Conservation (phyloP, 108 stramenopile genomes). For the Skeletonema grethae region DNA sequence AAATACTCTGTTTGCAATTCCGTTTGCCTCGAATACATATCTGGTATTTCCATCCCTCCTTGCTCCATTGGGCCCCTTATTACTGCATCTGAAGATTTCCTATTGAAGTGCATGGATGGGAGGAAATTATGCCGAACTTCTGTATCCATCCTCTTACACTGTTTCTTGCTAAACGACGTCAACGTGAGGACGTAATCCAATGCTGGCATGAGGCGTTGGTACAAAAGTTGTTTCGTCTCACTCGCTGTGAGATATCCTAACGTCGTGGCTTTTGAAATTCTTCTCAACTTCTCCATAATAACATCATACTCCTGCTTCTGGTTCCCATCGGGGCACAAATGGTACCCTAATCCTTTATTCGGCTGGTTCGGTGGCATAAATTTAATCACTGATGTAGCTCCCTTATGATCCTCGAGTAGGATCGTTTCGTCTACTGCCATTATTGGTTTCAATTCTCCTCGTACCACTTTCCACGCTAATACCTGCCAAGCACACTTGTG, state of each 20-base stretch:
- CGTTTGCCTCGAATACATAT: not conserved
- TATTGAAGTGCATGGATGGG: not conserved
- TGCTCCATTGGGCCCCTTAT: not conserved
- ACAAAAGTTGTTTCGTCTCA: not conserved
- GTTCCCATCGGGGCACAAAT: no score
- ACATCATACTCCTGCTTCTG: not conserved
- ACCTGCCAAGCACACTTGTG: no score
- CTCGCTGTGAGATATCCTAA: not conserved
- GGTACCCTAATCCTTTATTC: no score
- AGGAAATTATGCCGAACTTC: not conserved
- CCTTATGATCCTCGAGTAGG: no score
- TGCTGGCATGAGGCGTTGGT: not conserved
- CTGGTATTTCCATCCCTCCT: not conserved
- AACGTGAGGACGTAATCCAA: not conserved
- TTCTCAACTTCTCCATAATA: not conserved
- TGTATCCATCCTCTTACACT: not conserved
- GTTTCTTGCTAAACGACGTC: not conserved
- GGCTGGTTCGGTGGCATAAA: no score
- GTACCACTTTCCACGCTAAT: no score
- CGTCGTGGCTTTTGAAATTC: not conserved
- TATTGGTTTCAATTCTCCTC: no score
- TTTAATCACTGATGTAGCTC: no score
- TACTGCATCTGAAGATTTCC: not conserved
- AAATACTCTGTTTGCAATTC: not conserved
- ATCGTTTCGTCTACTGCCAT: no score